A percentile compares a stretch with the other conserved stretches of the same genome.
Evolutionary conservation across 2,329 filamentous ascomycete genomes (phyloP).

Genomic region (Colletotrichum graminicola): DNA sequence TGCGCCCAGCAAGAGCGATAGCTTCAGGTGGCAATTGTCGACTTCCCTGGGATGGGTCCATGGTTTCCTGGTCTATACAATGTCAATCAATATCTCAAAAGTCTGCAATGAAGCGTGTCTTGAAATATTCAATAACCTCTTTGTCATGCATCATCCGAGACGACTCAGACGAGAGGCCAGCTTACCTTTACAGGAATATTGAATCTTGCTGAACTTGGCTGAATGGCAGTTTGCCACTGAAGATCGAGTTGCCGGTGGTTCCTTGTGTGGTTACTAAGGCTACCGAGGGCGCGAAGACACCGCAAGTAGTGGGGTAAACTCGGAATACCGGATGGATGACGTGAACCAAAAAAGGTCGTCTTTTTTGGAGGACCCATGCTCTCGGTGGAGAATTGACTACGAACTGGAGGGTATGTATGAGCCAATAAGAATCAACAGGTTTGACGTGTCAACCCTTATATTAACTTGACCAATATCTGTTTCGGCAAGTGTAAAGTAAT

Average conservation of each 20-base stretch:
- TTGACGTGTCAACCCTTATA: neutral
- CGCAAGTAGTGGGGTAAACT: slow-evolving; percentile 10
- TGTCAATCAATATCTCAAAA: neutral
- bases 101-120: no score
- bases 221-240: neutral
- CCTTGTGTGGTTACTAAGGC: neutral
- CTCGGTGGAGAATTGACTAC: slow-evolving; percentile 4
- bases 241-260: neutral
- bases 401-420: neutral
- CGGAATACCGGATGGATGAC: slow-evolving; percentile 16
- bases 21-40: slow-evolving; percentile 69
- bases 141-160: neutral
- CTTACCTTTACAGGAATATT: neutral
- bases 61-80: neutral
- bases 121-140: neutral
- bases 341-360: slow-evolving; percentile 12
- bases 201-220: neutral
- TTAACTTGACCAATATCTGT: neutral
- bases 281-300: neutral
- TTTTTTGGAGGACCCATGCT: slow-evolving; percentile 14
- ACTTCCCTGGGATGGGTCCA: slow-evolving; percentile 14
- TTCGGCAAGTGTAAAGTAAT: neutral
- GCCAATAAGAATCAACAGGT: slow-evolving; percentile 26
- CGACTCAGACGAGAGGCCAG: neutral
- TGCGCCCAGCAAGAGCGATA: slow-evolving; percentile 72